Evolutionary conservation across 2,329 filamentous ascomycete genomes (phyloP).

Genomic region (Xylariales sp.): DNA sequence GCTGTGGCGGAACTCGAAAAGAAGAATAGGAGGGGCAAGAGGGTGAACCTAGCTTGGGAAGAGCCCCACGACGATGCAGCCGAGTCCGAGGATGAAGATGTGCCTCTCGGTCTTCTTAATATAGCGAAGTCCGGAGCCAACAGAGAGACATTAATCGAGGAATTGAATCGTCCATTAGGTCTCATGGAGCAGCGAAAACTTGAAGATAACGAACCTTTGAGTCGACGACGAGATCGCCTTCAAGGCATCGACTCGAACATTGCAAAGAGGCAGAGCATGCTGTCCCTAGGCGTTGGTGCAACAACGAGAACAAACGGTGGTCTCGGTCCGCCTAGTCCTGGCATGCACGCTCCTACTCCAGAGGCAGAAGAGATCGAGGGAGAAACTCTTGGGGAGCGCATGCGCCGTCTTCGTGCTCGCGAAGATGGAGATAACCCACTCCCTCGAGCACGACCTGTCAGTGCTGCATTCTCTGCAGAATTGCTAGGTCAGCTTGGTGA

Average conservation of each 20-base stretch:
- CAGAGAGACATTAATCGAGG: conserved; percentile 42
- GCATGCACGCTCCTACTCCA: conserved; percentile 25
- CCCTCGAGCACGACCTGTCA: conserved; percentile 54
- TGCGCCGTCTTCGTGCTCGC: conserved; percentile 58
- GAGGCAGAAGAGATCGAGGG: conserved; percentile 51
- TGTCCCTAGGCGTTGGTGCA: conserved; percentile 31
- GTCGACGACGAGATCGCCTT: conserved; percentile 69
- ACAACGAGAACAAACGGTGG: conserved; percentile 18
- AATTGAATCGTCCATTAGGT: conserved; percentile 63
- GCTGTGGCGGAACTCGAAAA: conserved; percentile 83
- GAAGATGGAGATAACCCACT: conserved; percentile 42
- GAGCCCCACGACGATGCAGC: conserved; percentile 20
- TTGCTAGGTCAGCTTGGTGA: conserved; percentile 60
- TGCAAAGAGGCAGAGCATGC: conserved; percentile 38
- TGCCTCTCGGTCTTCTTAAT: conserved; percentile 79
- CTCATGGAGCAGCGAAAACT: conserved; percentile 76
- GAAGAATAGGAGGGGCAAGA: conserved; percentile 67
- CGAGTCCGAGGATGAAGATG: conserved; percentile 47
- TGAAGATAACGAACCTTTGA: conserved; percentile 90
- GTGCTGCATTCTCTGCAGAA: conserved; percentile 63
- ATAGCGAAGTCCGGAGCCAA: conserved; percentile 55
- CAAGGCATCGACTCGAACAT: conserved; percentile 53
- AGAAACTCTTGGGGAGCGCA: conserved; percentile 64
- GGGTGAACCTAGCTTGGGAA: conserved; percentile 89
- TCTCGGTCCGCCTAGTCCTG: conserved; percentile 19